Percentiles rank a stretch among this genome's conserved stretches.
Conservation (phyloP, 2,329 filamentous ascomycete genomes). For the Helotiales sp. region DNA sequence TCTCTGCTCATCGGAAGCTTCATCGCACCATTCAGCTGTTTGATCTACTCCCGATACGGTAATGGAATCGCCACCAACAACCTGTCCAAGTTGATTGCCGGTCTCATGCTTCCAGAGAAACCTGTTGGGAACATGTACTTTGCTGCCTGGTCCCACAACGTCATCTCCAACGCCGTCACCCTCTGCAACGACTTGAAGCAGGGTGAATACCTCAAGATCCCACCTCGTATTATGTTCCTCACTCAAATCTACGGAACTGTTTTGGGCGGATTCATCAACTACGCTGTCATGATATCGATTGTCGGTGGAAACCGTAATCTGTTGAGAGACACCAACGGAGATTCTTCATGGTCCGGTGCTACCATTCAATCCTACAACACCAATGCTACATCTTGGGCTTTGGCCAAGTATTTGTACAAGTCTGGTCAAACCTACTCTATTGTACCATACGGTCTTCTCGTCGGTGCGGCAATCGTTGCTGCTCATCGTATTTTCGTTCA, state of each 20-base stretch:
- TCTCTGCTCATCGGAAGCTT: slow-evolving; percentile 45
- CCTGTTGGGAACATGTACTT: slow-evolving; percentile 53
- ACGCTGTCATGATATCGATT: slow-evolving; percentile 52
- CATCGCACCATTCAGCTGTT: slow-evolving; percentile 56
- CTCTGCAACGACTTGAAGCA: slow-evolving; percentile 61
- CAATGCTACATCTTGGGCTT: slow-evolving; percentile 50
- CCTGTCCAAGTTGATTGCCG: slow-evolving; percentile 57
- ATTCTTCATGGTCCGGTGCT: slow-evolving; percentile 55
- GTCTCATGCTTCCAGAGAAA: slow-evolving; percentile 50
- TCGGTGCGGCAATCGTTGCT: slow-evolving; percentile 52
- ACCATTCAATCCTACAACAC: slow-evolving; percentile 54
- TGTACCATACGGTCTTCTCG: slow-evolving; percentile 55
- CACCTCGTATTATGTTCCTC: slow-evolving; percentile 50
- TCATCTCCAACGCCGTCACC: slow-evolving; percentile 56
- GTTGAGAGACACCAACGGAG: slow-evolving; percentile 49
- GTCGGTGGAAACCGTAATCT: slow-evolving; percentile 50
- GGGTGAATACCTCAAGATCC: slow-evolving; percentile 62
- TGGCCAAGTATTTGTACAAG: slow-evolving; percentile 60
- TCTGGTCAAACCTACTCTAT: slow-evolving; percentile 50
- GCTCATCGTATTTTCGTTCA: slow-evolving; percentile 51
- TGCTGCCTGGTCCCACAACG: slow-evolving; percentile 62
- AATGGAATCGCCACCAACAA: slow-evolving; percentile 65
- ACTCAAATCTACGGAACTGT: slow-evolving; percentile 51
- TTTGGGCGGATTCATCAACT: slow-evolving; percentile 52
- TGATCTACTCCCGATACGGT: slow-evolving; percentile 58